Conservation (phyloP, 495 filamentous ascomycete genomes). For the Tuber aestivum region DNA sequence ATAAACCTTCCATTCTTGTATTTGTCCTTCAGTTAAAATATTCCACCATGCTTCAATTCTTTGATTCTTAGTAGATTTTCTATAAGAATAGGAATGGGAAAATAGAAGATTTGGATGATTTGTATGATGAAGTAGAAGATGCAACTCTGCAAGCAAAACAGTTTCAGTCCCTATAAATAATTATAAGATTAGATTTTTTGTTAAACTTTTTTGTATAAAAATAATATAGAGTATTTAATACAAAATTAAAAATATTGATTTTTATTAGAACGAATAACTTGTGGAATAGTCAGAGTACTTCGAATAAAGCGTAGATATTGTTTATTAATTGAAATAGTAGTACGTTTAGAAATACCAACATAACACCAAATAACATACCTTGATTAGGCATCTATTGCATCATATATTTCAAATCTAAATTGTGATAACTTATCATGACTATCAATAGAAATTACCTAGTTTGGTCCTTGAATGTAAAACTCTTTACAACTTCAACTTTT, state of each 20-base stretch:
- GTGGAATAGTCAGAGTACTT: neutral
- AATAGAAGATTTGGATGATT: neutral
- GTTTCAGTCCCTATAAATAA: constrained; percentile 1
- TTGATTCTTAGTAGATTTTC: constrained; percentile 10
- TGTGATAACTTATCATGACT: constrained; percentile 13
- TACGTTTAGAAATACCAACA: neutral
- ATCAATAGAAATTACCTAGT: constrained; percentile 12
- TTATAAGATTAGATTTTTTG: neutral
- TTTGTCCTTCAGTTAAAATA: neutral
- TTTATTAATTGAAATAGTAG: constrained; percentile 7
- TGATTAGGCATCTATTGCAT: constrained; percentile 24
- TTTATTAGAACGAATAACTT: constrained; percentile 12
- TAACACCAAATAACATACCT: constrained; percentile 14
- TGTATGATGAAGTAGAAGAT: neutral
- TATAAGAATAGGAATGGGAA: neutral
- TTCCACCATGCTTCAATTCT: neutral
- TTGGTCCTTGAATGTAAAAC: constrained; percentile 10
- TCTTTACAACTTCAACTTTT: neutral
- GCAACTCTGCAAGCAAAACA: neutral
- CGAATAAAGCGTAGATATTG: constrained; percentile 9
- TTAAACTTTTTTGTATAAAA: too few species aligned
- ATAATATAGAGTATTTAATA: neutral
- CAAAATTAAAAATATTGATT: neutral
- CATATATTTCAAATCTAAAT: constrained; percentile 29
- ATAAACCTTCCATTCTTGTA: neutral